Percentiles rank a stretch among this genome's conserved stretches.
These are phyloP conservation scores for Phytophthora pinifolia DNA, from an alignment of 352 stramenopile genomes.

Conservation along the genomic window DNA sequence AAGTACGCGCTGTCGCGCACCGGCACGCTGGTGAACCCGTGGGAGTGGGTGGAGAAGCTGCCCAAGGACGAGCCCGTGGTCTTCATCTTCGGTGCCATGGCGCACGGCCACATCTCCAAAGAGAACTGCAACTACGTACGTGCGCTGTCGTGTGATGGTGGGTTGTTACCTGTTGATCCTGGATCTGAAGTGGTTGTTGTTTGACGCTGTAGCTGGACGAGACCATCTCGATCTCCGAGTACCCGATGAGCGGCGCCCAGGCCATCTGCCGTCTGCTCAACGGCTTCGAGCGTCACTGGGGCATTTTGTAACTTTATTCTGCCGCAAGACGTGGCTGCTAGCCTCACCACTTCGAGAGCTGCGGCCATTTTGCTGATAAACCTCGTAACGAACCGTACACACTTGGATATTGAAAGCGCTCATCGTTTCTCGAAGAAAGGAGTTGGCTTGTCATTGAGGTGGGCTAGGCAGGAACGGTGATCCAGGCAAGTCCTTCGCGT, in stretches of 20 bases:
- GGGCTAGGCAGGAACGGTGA: conserved; percentile 32
- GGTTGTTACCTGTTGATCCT: not conserved
- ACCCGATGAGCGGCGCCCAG: conserved; percentile 96
- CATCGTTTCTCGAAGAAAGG: too few relatives aligned
- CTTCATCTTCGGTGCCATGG: conserved; percentile 98
- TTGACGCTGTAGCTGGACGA: conserved; percentile 88
- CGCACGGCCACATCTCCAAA: conserved; percentile 94
- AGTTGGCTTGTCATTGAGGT: too few relatives aligned
- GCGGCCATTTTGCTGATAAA: too few relatives aligned
- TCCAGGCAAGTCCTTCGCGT: conserved; percentile 82
- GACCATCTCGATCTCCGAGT: conserved; percentile 97
- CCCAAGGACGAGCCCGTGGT: conserved; percentile 92
- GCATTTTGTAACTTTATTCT: conserved; percentile 92
- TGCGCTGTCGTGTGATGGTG: conserved; percentile 4
- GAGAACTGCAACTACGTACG: conserved; percentile 97
- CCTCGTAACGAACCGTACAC: too few relatives aligned
- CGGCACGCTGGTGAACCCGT: conserved; percentile 94
- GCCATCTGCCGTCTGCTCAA: conserved; percentile 97
- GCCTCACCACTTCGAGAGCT: conserved; percentile 12
- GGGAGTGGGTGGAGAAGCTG: conserved; percentile 93
- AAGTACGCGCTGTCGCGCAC: conserved; percentile 96
- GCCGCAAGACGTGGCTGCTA: not conserved
- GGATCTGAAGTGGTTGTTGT: conserved; percentile 14
- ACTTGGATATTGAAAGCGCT: too few relatives aligned
- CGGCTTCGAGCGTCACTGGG: conserved; percentile 98